phyloP scores from a whole-genome alignment of 2,329 filamentous ascomycete species.

The Aspergillus jensenii region DNA sequence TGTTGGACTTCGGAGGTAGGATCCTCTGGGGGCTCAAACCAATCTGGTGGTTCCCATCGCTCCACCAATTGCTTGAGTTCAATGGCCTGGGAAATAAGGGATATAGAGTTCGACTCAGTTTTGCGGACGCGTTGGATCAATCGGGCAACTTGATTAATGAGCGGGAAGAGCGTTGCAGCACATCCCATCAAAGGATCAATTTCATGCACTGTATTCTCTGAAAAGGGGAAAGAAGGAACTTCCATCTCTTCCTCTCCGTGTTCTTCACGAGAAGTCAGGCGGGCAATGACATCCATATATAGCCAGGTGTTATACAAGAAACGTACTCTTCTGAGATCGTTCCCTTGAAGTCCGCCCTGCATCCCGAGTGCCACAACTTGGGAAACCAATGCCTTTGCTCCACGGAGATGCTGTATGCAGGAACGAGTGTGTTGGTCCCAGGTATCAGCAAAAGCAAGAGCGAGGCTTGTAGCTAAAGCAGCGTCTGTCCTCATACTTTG shows the following conservation, averaged over 20 bases:
- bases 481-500: slow-evolving; percentile 63
- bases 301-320: slow-evolving; percentile 72
- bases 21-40: slow-evolving; percentile 63
- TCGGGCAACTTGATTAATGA: slow-evolving; percentile 66
- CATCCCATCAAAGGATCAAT: slow-evolving; percentile 73
- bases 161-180: slow-evolving; percentile 65
- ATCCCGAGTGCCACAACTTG: slow-evolving; percentile 53
- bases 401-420: slow-evolving; percentile 68
- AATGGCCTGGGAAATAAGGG: slow-evolving; percentile 62
- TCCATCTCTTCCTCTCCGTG: slow-evolving; percentile 53
- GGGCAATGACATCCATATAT: slow-evolving; percentile 71
- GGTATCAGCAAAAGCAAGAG: slow-evolving; percentile 67
- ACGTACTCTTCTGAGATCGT: slow-evolving; percentile 56
- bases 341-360: slow-evolving; percentile 38
- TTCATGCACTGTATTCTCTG: slow-evolving; percentile 50
- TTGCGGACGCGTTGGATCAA: slow-evolving; percentile 64
- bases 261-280: slow-evolving; percentile 62
- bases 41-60: slow-evolving; percentile 59
- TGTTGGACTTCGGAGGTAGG: slow-evolving; percentile 62
- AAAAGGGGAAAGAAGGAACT: slow-evolving; percentile 39
- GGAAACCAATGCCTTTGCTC: slow-evolving; percentile 64
- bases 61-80: slow-evolving; percentile 62
- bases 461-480: slow-evolving; percentile 68
- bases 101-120: slow-evolving; percentile 55
- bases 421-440: slow-evolving; percentile 70